Conservation (phyloP, 2,329 filamentous ascomycete species). For the Thielaviopsis musarum region DNA sequence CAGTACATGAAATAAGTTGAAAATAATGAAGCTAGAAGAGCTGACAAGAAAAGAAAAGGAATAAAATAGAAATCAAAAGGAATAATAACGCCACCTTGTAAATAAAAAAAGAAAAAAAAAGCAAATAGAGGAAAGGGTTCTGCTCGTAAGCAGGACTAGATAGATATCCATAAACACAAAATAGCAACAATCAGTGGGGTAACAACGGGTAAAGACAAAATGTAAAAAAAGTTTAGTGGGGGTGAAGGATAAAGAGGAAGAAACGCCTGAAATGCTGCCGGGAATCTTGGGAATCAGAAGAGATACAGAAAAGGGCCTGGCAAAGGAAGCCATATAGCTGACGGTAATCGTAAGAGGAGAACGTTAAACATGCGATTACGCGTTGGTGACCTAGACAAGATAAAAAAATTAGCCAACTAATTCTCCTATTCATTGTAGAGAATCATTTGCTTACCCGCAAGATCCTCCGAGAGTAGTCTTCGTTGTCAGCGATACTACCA, state of each 20-base stretch:
- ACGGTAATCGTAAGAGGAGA: slow-evolving; percentile 7
- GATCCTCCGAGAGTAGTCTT: slow-evolving; percentile 92
- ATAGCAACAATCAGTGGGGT: slow-evolving; percentile 2
- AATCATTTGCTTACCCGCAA: slow-evolving; percentile 53
- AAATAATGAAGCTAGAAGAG: slow-evolving; percentile 7
- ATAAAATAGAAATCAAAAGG: not conserved
- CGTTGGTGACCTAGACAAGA: slow-evolving; percentile 36
- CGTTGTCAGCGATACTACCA: slow-evolving; percentile 90
- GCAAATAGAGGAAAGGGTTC: not conserved
- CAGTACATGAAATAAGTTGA: not conserved
- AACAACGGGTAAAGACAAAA: not conserved
- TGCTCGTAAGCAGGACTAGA: not conserved
- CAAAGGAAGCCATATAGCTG: slow-evolving; percentile 3
- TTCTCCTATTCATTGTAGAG: not conserved
- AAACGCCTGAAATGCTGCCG: slow-evolving; percentile 12
- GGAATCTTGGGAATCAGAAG: slow-evolving; percentile 10
- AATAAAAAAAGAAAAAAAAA: slow-evolving; percentile 4
- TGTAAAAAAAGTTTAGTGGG: not conserved
- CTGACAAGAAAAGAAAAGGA: slow-evolving; percentile 5
- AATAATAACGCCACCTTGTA: slow-evolving; percentile 11
- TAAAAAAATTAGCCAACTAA: slow-evolving; percentile 13
- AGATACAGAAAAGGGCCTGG: slow-evolving; percentile 9
- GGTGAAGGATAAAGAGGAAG: slow-evolving; percentile 1
- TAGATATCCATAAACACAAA: slow-evolving; percentile 11
- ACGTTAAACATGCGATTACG: slow-evolving; percentile 23